These are phyloP conservation scores for Pulveroboletus sp. DNA, from an alignment of 768 basidiomycete genomes.

Conservation along the genomic window DNA sequence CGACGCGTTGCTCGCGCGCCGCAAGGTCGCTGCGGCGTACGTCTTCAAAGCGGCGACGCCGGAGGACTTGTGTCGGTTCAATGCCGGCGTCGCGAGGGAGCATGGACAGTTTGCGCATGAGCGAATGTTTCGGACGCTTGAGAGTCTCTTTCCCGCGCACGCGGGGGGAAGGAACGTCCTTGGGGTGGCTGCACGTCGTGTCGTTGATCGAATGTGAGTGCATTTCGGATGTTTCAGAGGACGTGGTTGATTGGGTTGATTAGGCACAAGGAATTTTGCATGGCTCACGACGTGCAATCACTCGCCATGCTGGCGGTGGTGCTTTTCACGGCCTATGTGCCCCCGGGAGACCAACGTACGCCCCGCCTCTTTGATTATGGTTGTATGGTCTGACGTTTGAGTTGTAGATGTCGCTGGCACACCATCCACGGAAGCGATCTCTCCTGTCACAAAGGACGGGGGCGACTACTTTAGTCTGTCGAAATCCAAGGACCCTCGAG, in stretches of 20 bases:
- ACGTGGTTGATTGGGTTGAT: background rate
- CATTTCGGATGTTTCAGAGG: background rate
- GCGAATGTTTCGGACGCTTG: slow-evolving; percentile 57
- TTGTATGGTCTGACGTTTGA: background rate
- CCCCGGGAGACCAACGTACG: slow-evolving; percentile 16
- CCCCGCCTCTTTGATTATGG: background rate
- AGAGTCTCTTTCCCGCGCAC: slow-evolving; percentile 42
- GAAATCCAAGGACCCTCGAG: slow-evolving; percentile 35
- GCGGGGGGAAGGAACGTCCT: slow-evolving; percentile 22
- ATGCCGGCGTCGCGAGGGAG: slow-evolving; percentile 55
- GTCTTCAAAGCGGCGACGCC: slow-evolving; percentile 43
- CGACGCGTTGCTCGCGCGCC: slow-evolving; percentile 45
- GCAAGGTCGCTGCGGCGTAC: slow-evolving; percentile 61
- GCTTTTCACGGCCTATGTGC: slow-evolving; percentile 47
- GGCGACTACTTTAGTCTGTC: slow-evolving; percentile 58
- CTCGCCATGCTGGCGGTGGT: slow-evolving; percentile 71
- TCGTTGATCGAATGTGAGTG: slow-evolving; percentile 49
- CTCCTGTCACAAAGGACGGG: slow-evolving; percentile 26
- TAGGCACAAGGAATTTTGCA: slow-evolving; percentile 43
- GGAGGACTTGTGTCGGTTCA: slow-evolving; percentile 50
- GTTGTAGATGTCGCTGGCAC: slow-evolving; percentile 4
- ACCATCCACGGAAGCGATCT: slow-evolving; percentile 17
- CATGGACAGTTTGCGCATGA: slow-evolving; percentile 68
- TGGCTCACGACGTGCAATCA: slow-evolving; percentile 71
- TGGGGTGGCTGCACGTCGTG: slow-evolving; percentile 29